Percentiles rank a stretch among this genome's conserved stretches.
phyloP scores from a whole-genome alignment of 768 basidiomycete genomes.

The Boletus patriciae region DNA sequence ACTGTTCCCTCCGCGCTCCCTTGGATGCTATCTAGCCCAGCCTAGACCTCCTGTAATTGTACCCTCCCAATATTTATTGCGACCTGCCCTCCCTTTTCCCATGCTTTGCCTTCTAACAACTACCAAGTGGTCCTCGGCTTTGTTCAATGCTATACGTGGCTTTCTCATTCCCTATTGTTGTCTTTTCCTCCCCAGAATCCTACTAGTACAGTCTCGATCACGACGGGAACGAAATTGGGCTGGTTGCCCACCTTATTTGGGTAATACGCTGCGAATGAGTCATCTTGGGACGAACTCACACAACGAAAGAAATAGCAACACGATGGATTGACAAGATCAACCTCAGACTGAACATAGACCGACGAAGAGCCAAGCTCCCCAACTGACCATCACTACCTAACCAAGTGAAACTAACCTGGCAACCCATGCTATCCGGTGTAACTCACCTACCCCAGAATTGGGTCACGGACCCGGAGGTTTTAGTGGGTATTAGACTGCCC shows the following conservation, averaged over 20 bases:
- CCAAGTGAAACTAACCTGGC: not conserved
- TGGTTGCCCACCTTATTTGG: too few relatives aligned
- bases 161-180: not conserved
- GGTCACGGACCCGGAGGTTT: too few relatives aligned
- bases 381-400: not conserved
- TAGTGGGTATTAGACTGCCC: not conserved
- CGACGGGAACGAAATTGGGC: slow-evolving; percentile 7
- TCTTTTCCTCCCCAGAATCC: not conserved
- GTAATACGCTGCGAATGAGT: too few relatives aligned
- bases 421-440: not conserved
- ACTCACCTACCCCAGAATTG: not conserved
- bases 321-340: too few relatives aligned
- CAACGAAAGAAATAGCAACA: too few relatives aligned
- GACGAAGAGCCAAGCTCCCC: not conserved
- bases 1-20: slow-evolving; percentile 11
- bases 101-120: not conserved
- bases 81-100: not conserved
- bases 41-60: slow-evolving; percentile 34
- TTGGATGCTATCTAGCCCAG: slow-evolving; percentile 34
- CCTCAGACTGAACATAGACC: too few relatives aligned
- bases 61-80: slow-evolving; percentile 26
- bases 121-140: not conserved
- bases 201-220: not conserved
- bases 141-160: not conserved
- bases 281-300: too few relatives aligned